Evolutionary conservation across 2,329 filamentous ascomycete genomes (phyloP).

Genomic region (Geosmithia morbida): DNA sequence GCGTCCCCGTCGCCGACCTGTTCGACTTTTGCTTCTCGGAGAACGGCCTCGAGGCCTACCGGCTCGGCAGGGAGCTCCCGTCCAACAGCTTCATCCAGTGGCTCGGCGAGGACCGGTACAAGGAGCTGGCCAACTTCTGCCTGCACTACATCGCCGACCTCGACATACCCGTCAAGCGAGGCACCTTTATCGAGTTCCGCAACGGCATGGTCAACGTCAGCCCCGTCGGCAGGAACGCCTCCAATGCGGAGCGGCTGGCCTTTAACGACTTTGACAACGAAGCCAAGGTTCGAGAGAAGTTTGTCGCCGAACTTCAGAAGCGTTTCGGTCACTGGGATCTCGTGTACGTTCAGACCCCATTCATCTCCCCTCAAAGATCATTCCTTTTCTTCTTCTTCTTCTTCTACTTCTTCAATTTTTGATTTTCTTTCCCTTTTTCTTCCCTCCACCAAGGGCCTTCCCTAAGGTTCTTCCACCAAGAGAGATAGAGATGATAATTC

Average conservation of each 20-base stretch:
- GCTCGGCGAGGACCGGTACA: conserved; percentile 75
- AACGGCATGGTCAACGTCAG: conserved; percentile 86
- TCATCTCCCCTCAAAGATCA: no score
- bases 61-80: conserved; percentile 60
- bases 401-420: neutral
- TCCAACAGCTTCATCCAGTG: conserved; percentile 81
- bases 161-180: conserved; percentile 69
- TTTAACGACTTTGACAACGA: conserved; percentile 71
- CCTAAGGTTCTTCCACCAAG: no score
- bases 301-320: conserved; percentile 65
- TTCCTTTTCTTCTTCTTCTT: no score
- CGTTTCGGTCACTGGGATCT: conserved; percentile 72
- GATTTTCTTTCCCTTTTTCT: neutral
- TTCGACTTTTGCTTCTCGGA: conserved; percentile 98
- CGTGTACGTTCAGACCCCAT: conserved; percentile 59
- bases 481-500: no score
- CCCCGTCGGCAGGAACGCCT: conserved; percentile 78
- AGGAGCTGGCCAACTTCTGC: conserved; percentile 60
- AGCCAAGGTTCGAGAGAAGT: conserved; percentile 59
- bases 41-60: conserved; percentile 88
- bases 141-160: conserved; percentile 76
- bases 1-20: conserved; percentile 59
- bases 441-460: neutral
- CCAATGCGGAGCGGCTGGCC: conserved; percentile 61
- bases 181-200: conserved; percentile 77